These are phyloP conservation scores for Trametes cinnabarina DNA, from an alignment of 768 basidiomycete genomes.

Conservation along the genomic window DNA sequence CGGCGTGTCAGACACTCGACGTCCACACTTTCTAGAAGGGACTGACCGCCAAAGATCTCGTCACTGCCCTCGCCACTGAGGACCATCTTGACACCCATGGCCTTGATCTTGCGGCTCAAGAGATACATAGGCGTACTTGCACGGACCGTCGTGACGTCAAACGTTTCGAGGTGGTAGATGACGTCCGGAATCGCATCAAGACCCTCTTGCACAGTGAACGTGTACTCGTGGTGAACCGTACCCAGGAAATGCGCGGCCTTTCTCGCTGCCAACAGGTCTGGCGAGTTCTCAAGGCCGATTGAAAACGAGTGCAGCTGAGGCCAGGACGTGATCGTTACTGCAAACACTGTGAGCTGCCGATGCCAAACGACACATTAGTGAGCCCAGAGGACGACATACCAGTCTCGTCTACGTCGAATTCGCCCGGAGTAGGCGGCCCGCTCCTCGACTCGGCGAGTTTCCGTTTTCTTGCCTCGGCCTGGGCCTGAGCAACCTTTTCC, in stretches of 20 bases:
- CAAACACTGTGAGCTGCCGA: too few relatives aligned
- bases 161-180: conserved; percentile 97
- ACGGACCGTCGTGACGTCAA: conserved; percentile 97
- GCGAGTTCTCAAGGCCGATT: conserved; percentile 91
- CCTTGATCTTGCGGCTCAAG: conserved; percentile 96
- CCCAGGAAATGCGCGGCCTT: conserved; percentile 93
- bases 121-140: conserved; percentile 99
- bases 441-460: conserved; percentile 52
- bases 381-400: conserved; percentile 37
- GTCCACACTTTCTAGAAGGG: not conserved
- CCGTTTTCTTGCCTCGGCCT: conserved; percentile 66
- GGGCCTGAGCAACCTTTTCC: conserved; percentile 81
- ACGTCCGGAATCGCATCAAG: conserved; percentile 96
- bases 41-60: conserved; percentile 88
- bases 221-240: conserved; percentile 95
- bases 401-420: conserved; percentile 47
- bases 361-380: too few relatives aligned
- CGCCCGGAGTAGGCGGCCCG: conserved; percentile 50
- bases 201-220: conserved; percentile 97
- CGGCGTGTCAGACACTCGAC: conserved; percentile 6
- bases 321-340: conserved; percentile 82
- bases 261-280: conserved; percentile 89
- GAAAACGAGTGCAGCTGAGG: conserved; percentile 98
- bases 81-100: conserved; percentile 99
- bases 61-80: conserved; percentile 96